Evolutionary conservation across 2,329 filamentous ascomycete genomes (phyloP).

Genomic region (Lachnellula cervina): DNA sequence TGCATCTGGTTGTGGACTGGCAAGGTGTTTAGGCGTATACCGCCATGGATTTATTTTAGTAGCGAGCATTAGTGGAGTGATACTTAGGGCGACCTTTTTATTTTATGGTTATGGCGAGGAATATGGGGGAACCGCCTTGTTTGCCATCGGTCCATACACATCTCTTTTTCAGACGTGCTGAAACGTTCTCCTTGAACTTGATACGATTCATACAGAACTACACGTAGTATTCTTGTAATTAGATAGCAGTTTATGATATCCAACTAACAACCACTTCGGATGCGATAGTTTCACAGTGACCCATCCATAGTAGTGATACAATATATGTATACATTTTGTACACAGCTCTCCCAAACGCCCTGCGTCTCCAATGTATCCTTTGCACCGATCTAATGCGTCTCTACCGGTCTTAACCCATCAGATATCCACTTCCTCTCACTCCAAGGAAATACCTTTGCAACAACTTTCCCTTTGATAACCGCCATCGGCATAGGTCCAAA

Average conservation of each 20-base stretch:
- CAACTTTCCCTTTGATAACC: slow-evolving; percentile 76
- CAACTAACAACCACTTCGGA: slow-evolving; percentile 13
- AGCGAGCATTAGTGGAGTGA: slow-evolving; percentile 34
- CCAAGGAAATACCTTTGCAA: slow-evolving; percentile 54
- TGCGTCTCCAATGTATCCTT: background rate
- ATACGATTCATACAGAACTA: slow-evolving; percentile 25
- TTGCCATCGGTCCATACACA: slow-evolving; percentile 16
- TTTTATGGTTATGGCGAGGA: slow-evolving; percentile 5
- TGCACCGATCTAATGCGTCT: background rate
- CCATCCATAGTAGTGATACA: background rate
- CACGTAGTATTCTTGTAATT: slow-evolving; percentile 32
- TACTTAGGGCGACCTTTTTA: slow-evolving; percentile 15
- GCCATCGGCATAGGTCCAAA: slow-evolving; percentile 85
- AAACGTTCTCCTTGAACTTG: slow-evolving; percentile 25
- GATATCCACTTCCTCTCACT: slow-evolving; percentile 47
- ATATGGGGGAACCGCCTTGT: background rate
- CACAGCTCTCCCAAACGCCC: slow-evolving; percentile 1
- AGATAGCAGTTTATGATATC: slow-evolving; percentile 34
- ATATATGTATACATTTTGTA: background rate
- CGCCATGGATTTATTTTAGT: slow-evolving; percentile 27
- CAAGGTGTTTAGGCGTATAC: slow-evolving; percentile 33
- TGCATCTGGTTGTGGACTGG: slow-evolving; percentile 30
- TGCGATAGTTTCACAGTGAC: background rate
- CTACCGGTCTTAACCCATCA: slow-evolving; percentile 36
- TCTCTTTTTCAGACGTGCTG: slow-evolving; percentile 15